Base-by-base conservation (phyloP, 352 stramenopile genomes). In the Pythium aristosporum region DNA sequence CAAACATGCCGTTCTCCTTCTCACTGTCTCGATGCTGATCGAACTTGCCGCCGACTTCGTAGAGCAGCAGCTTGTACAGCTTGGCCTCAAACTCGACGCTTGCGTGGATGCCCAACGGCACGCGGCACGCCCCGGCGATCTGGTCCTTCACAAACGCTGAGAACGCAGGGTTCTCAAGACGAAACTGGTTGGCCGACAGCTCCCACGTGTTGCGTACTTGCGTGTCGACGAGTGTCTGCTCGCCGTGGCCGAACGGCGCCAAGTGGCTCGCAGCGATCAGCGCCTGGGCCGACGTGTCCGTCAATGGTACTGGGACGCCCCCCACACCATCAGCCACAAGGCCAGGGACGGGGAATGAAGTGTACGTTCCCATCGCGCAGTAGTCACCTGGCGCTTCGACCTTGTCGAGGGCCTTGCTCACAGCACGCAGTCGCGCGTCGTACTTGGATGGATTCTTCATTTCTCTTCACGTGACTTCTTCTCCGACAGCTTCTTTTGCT, bases 1-100 rank as follows among this genome's bases (percentile, higher is more conserved):
- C 77, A 32, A 83, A 79, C 79, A 79, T 83, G 13, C 73, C 75
- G 9, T 68, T 68, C 42, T 88, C 60, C 32, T 86, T 85, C 67
- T 88, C 76, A 5, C 70, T 73, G 36, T 76, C 75, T 46, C 75
- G 67, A 46, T 86, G 73, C 10, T 70, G 71, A 2, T 67, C 37
- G 55, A 80, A 86, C 42, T 80, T 73, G 37, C 75, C 67, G 43
- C 65, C 74, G 51, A 68, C 15, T 43, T 71, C 77, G 42, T 84
- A 85, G 16, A 86, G 52, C 15, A 86, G 48, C 32, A 86, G n/a
- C 57, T 86, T 85, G 73, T 85, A 79, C 37, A 72, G 54, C 44
- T 65, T 64, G 28, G 65, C 65, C 18, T 65, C 46, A 13, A 68
- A 36, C 7, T 28, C 15, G 16, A 46, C 42, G 12, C 16, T 30